Base-by-base conservation (phyloP, 768 basidiomycete genomes). In the Crucibulum laeve region DNA sequence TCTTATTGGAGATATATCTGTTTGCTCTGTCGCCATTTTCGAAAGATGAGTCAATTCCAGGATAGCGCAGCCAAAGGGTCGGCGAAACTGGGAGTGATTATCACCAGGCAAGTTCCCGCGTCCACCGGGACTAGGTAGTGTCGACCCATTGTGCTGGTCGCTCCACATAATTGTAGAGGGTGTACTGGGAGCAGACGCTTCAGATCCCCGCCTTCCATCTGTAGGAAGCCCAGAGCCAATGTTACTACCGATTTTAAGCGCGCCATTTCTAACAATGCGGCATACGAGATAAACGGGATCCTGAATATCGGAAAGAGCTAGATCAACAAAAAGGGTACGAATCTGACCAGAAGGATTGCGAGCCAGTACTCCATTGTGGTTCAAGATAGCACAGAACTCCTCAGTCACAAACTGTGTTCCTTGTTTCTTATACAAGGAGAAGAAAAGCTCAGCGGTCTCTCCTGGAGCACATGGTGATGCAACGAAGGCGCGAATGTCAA, bases 51-150 rank as follows among this genome's bases (percentile, higher is more conserved):
- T 79, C 28, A 98, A 64, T 54, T 96, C 91, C 42, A 97, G 66
- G 7, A 96, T 85, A 2, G 95, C 95, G 57, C 92, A 96, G n/a
- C 93, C 95, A 57, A 98, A 92, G 0, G 95, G 95, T 40, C 95
- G 71, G 26, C 95, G 78, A 55, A 86, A 87, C 43, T 77, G 76
- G 19, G 62, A 49, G 5, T 65, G 58, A n/a, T 54, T 44, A 7
- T 79, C 78, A 19, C 37, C 46, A 34, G 49, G 39, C 32, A 56
- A 45, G 48, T 58, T 53, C 19, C 55, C 48, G 42, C 63, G 62
- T 28, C 57, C 53, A 34, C 56, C 50, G 24, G 48, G 46, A 25
- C 56, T 52, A 4, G 46, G 33, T 17, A 43, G 25, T 4, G 51
- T 34, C 14, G 47, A 30, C 23, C 43, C 45, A 25, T 26, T 36